phyloP scores from a whole-genome alignment of 1,284 basidiomycete species.

The Cryptococcus sp. region DNA sequence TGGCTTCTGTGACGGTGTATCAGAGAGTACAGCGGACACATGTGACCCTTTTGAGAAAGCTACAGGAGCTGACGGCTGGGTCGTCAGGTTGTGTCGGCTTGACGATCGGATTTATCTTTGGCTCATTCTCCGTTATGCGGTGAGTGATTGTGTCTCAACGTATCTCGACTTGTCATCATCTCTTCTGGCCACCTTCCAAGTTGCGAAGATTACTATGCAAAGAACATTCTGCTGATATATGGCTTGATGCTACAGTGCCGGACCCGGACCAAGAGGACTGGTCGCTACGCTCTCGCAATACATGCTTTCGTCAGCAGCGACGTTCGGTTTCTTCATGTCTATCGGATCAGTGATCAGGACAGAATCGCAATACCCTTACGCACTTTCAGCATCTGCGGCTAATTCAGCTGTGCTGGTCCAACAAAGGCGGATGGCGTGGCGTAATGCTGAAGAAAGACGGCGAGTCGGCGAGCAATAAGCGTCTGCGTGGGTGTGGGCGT shows the following conservation, averaged over 20 bases:
- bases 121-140: conserved; percentile 85
- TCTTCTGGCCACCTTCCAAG: not conserved
- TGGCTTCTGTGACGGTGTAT: not conserved
- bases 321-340: conserved; percentile 54
- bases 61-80: not conserved
- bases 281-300: conserved; percentile 88
- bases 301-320: conserved; percentile 67
- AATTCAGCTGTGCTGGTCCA: conserved; percentile 7
- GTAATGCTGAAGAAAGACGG: conserved; percentile 14
- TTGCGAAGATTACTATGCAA: not conserved
- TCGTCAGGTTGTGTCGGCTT: conserved; percentile 75
- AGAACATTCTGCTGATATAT: not conserved
- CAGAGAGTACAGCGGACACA: no score
- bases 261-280: conserved; percentile 81
- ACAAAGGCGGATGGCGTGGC: conserved; percentile 18
- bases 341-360: conserved; percentile 53
- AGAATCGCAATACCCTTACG: conserved; percentile 36
- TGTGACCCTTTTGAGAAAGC: no score
- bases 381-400: conserved; percentile 22
- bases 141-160: conserved; percentile 52
- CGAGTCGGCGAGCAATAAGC: conserved; percentile 5
- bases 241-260: conserved; percentile 41
- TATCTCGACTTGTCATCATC: no score
- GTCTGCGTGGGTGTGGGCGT: not conserved
- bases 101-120: conserved; percentile 95